phyloP scores from a whole-genome alignment of 345 rosid species.

The sweet orange (Citrus sinensis) region DVS_A1.0 CM039168.1:3205501-3206000 shows the following conservation, averaged over 20 bases:
- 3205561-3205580: not conserved
- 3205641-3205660: not conserved
- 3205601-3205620: not conserved
- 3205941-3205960: constrained; percentile 57
- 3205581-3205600: not conserved
- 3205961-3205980: constrained; percentile 57
- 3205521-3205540: not conserved
- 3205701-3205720: not conserved
- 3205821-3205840: constrained; percentile 82
- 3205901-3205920: constrained; percentile 54
- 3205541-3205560: not conserved
- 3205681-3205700: not conserved
- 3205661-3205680: not conserved
- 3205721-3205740: not conserved
- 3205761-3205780: not conserved
- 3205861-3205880: constrained; percentile 74
- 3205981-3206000: constrained; percentile 72
- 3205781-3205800: not conserved
- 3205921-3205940: constrained; percentile 54
- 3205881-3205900: constrained; percentile 65
- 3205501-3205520: not conserved
- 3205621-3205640: not conserved
- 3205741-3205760: not conserved
- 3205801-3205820: constrained; percentile 13
- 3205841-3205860: constrained; percentile 81